Conservation (phyloP, 176 grass and related monocot species). For the Tuctoria greenei region DNA sequence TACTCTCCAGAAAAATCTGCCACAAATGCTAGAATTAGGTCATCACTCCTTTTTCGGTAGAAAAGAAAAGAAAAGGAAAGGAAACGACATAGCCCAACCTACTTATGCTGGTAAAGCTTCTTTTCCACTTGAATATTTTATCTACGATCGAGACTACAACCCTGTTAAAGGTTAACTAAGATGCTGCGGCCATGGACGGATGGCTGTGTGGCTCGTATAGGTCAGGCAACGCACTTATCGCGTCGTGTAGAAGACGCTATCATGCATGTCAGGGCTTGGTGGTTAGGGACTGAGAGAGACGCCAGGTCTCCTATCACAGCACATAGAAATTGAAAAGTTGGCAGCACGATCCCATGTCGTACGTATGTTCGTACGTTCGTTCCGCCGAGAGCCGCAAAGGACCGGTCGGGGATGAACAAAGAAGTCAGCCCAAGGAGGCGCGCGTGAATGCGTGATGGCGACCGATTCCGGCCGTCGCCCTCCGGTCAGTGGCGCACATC, state of each 20-base stretch:
- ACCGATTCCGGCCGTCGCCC: conserved; percentile 26
- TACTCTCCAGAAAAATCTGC: background rate
- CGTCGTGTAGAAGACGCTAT: conserved; percentile 18
- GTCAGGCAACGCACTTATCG: conserved; percentile 52
- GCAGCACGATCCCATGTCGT: background rate
- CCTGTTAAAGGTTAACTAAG: conserved; percentile 23
- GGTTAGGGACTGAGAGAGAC: conserved; percentile 22
- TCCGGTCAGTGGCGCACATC: background rate
- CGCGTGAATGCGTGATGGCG: background rate
- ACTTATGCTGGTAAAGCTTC: conserved; percentile 28
- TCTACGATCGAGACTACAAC: background rate
- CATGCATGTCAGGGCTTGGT: background rate
- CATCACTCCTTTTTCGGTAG: conserved; percentile 18
- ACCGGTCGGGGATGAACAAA: background rate
- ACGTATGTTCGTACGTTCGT: conserved; percentile 2
- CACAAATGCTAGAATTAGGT: conserved; percentile 31
- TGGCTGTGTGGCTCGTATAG: background rate
- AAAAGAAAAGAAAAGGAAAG: background rate
- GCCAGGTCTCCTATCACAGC: conserved; percentile 42
- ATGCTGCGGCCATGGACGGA: conserved; percentile 17
- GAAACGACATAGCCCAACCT: conserved; percentile 24
- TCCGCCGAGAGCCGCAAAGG: background rate
- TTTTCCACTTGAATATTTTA: conserved; percentile 30
- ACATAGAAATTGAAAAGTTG: background rate
- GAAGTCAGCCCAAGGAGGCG: background rate